These are phyloP conservation scores for Alternaria gaisen DNA, from an alignment of 2,329 filamentous ascomycete species.

Conservation along the genomic window DNA sequence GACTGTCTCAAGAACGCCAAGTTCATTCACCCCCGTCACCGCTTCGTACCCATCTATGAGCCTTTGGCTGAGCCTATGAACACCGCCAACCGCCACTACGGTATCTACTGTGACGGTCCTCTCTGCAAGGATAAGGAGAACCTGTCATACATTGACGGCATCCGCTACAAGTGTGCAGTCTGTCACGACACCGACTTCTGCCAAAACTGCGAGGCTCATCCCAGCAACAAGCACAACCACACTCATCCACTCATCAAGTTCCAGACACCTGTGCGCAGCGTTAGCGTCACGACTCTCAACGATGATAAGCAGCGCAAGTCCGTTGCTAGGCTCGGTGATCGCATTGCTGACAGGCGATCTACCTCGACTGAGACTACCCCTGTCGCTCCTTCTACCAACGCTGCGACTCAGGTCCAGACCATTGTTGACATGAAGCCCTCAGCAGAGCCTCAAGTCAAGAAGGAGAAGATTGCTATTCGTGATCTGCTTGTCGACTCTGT, in stretches of 20 bases:
- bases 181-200: constrained; percentile 97
- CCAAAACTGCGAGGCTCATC: constrained; percentile 88
- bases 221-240: constrained; percentile 84
- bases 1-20: constrained; percentile 74
- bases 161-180: constrained; percentile 96
- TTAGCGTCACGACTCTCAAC: constrained; percentile 84
- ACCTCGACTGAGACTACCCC: constrained; percentile 63
- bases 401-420: constrained; percentile 73
- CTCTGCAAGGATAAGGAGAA: constrained; percentile 72
- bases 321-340: constrained; percentile 78
- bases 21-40: constrained; percentile 80
- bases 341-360: constrained; percentile 50
- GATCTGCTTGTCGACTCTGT: constrained; percentile 48
- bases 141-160: constrained; percentile 75
- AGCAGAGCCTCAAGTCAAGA: constrained; percentile 53
- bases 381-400: constrained; percentile 58
- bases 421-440: constrained; percentile 66
- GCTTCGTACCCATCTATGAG: constrained; percentile 88
- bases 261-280: constrained; percentile 88
- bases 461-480: constrained; percentile 54
- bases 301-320: constrained; percentile 74
- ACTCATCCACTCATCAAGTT: constrained; percentile 98
- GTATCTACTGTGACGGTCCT: constrained; percentile 94
- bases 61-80: constrained; percentile 63
- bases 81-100: constrained; percentile 70